Conservation (phyloP, 1,139 yeast species). For the Kurtzmaniella quercitrusa region DNA sequence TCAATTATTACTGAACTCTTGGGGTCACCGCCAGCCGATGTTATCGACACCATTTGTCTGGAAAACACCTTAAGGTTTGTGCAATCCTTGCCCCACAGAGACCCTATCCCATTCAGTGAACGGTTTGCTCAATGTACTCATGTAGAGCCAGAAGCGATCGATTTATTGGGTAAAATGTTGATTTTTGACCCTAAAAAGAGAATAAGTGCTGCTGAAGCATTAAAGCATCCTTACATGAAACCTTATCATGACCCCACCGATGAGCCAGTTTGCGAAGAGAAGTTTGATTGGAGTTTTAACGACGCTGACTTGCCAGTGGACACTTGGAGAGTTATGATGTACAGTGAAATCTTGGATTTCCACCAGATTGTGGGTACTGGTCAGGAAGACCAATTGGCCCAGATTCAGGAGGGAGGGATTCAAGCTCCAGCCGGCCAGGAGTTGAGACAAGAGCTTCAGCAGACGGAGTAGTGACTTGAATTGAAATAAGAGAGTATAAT, state of each 20-base stretch:
- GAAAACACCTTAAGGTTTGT: slow-evolving; percentile 94
- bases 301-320: slow-evolving; percentile 98
- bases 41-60: slow-evolving; percentile 90
- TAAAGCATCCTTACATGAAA: slow-evolving; percentile 86
- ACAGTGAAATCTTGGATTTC: slow-evolving; percentile 92
- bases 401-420: slow-evolving; percentile 29
- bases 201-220: slow-evolving; percentile 86
- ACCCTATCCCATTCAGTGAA: slow-evolving; percentile 82
- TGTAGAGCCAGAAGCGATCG: slow-evolving; percentile 90
- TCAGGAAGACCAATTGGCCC: slow-evolving; percentile 25
- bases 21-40: slow-evolving; percentile 96
- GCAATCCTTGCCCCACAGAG: slow-evolving; percentile 87
- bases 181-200: slow-evolving; percentile 94
- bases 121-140: slow-evolving; percentile 65
- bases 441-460: not conserved
- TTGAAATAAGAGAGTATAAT: not conserved
- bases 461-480: not conserved
- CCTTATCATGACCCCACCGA: slow-evolving; percentile 99
- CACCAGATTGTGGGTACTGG: slow-evolving; percentile 60
- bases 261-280: slow-evolving; percentile 90
- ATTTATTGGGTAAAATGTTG: slow-evolving; percentile 81
- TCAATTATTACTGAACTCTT: slow-evolving; percentile 91
- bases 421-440: slow-evolving; percentile 17
- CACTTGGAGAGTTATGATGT: slow-evolving; percentile 99
- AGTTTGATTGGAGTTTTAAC: slow-evolving; percentile 97